Evolutionary conservation across 1,139 yeast genomes (phyloP).

Genomic region (Pneumocystis murina): DNA sequence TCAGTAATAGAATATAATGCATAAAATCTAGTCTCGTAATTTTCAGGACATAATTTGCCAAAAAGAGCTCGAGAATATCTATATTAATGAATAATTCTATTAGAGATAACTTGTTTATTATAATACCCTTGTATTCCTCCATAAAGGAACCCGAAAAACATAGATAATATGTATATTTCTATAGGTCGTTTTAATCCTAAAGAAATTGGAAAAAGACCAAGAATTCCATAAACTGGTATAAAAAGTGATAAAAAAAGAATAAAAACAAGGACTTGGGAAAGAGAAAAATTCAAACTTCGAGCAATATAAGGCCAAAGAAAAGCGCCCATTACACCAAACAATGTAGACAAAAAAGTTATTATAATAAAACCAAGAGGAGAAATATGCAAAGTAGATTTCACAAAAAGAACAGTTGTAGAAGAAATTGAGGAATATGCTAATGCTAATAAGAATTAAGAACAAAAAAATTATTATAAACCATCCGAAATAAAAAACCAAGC

Average conservation of each 20-base stretch:
- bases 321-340: slow-evolving; percentile 51
- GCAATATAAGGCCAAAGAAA: slow-evolving; percentile 14
- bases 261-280: slow-evolving; percentile 34
- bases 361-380: slow-evolving; percentile 44
- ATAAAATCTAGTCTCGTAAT: slow-evolving; percentile 55
- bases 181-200: slow-evolving; percentile 44
- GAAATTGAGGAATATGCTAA: slow-evolving; percentile 56
- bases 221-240: slow-evolving; percentile 51
- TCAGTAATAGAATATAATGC: slow-evolving; percentile 58
- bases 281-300: slow-evolving; percentile 8
- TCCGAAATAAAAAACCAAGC: slow-evolving; percentile 35
- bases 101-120: not conserved
- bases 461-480: slow-evolving; percentile 42
- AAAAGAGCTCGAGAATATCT: slow-evolving; percentile 44
- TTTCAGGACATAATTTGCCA: slow-evolving; percentile 49
- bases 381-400: slow-evolving; percentile 52
- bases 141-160: slow-evolving; percentile 55
- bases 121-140: slow-evolving; percentile 45
- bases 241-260: slow-evolving; percentile 45
- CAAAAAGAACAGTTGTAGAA: slow-evolving; percentile 57
- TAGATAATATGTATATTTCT: slow-evolving; percentile 50
- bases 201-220: slow-evolving; percentile 39
- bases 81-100: not conserved
- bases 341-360: slow-evolving; percentile 46
- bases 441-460: slow-evolving; percentile 53